phyloP scores from a whole-genome alignment of 2,329 filamentous ascomycete species.

The Microsporum canis region DNA sequence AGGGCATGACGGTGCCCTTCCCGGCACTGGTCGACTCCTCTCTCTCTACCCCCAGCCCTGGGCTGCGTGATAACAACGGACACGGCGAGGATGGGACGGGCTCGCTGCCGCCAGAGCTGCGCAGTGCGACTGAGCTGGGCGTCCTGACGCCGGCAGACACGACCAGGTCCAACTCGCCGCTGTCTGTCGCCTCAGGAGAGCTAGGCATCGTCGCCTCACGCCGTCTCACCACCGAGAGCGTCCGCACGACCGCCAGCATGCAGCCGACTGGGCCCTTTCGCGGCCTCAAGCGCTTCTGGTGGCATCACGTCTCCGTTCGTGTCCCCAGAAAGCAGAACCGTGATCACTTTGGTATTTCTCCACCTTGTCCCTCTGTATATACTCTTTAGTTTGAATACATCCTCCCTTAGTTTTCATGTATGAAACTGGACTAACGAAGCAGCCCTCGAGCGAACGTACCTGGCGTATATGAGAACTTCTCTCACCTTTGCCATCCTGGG shows the following conservation, averaged over 20 bases:
- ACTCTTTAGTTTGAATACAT: neutral
- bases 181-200: slow-evolving; percentile 13
- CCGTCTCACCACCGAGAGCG: slow-evolving; percentile 9
- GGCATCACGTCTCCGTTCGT: slow-evolving; percentile 40
- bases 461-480: slow-evolving; percentile 61
- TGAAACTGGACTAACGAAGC: neutral
- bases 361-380: neutral
- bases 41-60: neutral
- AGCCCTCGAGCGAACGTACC: slow-evolving; percentile 65
- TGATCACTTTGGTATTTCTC: slow-evolving; percentile 30
- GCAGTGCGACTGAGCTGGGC: neutral
- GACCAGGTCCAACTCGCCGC: slow-evolving; percentile 8
- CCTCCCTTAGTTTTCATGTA: neutral
- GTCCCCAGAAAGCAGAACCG: slow-evolving; percentile 32
- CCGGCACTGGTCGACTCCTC: neutral
- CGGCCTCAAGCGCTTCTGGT: slow-evolving; percentile 71
- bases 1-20: neutral
- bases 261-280: slow-evolving; percentile 42
- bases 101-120: neutral
- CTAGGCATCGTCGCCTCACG: slow-evolving; percentile 9
- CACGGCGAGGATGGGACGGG: neutral
- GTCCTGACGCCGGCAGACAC: slow-evolving; percentile 5
- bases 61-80: too few relatives aligned
- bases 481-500: slow-evolving; percentile 57
- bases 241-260: slow-evolving; percentile 3